Evolutionary conservation across 2,329 filamentous ascomycete genomes (phyloP).

Genomic region (Pochonia chlamydosporia): DNA sequence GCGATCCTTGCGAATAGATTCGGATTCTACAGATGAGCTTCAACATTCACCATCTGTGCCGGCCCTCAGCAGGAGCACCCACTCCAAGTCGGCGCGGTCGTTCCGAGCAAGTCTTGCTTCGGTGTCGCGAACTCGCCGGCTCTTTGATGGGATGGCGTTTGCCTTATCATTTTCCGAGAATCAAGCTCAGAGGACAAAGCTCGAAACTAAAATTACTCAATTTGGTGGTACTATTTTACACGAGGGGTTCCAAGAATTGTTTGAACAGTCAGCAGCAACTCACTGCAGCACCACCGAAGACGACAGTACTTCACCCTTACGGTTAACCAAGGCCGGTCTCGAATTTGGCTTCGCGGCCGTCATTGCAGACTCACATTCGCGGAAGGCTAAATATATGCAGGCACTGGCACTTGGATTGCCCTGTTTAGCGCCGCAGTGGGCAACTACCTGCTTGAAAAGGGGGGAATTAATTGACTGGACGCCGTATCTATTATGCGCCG

Average conservation of each 20-base stretch:
- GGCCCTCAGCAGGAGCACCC: slow-evolving; percentile 31
- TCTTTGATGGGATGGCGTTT: slow-evolving; percentile 83
- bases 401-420: slow-evolving; percentile 85
- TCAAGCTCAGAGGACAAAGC: slow-evolving; percentile 31
- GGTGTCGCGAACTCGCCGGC: slow-evolving; percentile 17
- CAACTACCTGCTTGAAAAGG: slow-evolving; percentile 63
- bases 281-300: slow-evolving; percentile 23
- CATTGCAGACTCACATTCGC: slow-evolving; percentile 78
- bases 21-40: slow-evolving; percentile 44
- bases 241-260: slow-evolving; percentile 76
- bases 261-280: slow-evolving; percentile 44
- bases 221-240: slow-evolving; percentile 69
- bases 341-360: slow-evolving; percentile 73
- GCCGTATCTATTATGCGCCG: slow-evolving; percentile 79
- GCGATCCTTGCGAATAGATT: slow-evolving; percentile 25
- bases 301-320: slow-evolving; percentile 33
- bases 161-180: slow-evolving; percentile 64
- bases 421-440: slow-evolving; percentile 78
- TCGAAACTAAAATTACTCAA: slow-evolving; percentile 58
- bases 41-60: slow-evolving; percentile 31
- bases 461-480: slow-evolving; percentile 64
- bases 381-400: slow-evolving; percentile 90
- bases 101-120: slow-evolving; percentile 21
- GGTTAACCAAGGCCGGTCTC: slow-evolving; percentile 45
- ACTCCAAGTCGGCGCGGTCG: slow-evolving; percentile 19